These are phyloP conservation scores for Fusarium guadeloupense DNA, from an alignment of 2,329 filamentous ascomycete genomes.

Conservation along the genomic window DNA sequence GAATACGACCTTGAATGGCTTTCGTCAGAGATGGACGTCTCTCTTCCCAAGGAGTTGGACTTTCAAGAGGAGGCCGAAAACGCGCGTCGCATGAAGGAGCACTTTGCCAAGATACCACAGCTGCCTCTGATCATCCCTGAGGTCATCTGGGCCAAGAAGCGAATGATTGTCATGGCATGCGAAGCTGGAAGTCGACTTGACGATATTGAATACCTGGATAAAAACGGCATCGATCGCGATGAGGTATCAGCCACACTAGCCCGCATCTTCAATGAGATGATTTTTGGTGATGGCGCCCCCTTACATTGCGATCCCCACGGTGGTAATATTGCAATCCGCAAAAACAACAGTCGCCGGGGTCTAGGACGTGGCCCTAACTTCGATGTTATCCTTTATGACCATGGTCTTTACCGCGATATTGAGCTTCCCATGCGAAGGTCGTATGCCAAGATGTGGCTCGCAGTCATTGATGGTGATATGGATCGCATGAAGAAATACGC, in stretches of 20 bases:
- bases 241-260: constrained; percentile 93
- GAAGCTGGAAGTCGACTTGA: constrained; percentile 88
- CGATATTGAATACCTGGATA: constrained; percentile 86
- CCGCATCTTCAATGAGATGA: constrained; percentile 99
- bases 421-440: constrained; percentile 78
- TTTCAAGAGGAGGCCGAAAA: constrained; percentile 88
- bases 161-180: constrained; percentile 95
- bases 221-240: constrained; percentile 88
- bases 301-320: constrained; percentile 97
- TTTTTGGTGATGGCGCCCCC: constrained; percentile 88
- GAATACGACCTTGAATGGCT: constrained; percentile 98
- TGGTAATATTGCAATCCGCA: constrained; percentile 91
- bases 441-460: constrained; percentile 97
- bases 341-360: constrained; percentile 68
- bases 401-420: constrained; percentile 95
- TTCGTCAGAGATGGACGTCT: constrained; percentile 90
- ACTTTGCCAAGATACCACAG: constrained; percentile 78
- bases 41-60: constrained; percentile 89
- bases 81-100: constrained; percentile 78
- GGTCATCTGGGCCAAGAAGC: constrained; percentile 87
- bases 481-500: constrained; percentile 87
- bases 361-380: constrained; percentile 74
- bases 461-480: constrained; percentile 91
- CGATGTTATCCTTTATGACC: constrained; percentile 95
- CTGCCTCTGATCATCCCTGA: constrained; percentile 89